Evolutionary conservation across 148 eudicot species (phyloP), one percentile per base, ranked within the genome.

Genomic region (Spergularia bocconei): DNA sequence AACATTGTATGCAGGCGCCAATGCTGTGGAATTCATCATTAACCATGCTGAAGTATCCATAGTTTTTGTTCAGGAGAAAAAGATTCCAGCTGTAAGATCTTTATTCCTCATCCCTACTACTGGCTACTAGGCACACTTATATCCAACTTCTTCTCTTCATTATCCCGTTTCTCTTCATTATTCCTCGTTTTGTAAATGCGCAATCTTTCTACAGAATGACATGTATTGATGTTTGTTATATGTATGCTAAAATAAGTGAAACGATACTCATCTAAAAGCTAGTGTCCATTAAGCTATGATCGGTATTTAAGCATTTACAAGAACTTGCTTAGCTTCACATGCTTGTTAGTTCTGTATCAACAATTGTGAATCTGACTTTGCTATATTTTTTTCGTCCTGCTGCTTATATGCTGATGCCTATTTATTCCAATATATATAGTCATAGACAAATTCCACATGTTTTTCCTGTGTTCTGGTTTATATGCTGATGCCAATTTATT

Each of bases 1-100:
- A 52, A 72, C 62, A 33, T 25, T 67, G 19, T 69, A 70, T 69
- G 75, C 87, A 95, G 99, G 98, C 79, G 82, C 92, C 65, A 87
- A 95, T 83, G 96, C 99, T 4, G 93, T 92, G 65, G 99, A 95
- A 85, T 95, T 88, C 87, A 92, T 95, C 69, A 83, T 95, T 71
- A 92, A 95, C 83, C 99, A 95, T 80, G 98, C 99, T 72, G 90
- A 95, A 83, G 81, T 92, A 72, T 88, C 97, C 54, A 78, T 92
- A 55, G 94, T 85, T 79, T 95, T 95, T 71, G 87, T 91, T 75
- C 99, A 91, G 78, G 97, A 95, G 77, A 89, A 74, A 83, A 92
- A 92, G 84, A 69, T 95, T 48, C 86, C 88, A 4, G 75, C 96
- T 55, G 99, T 95, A 87, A 72, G 86, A 57, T 67, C n/a, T 63